Evolutionary conservation across 2,329 filamentous ascomycete genomes (phyloP).

Genomic region (Fusarium chaquense): DNA sequence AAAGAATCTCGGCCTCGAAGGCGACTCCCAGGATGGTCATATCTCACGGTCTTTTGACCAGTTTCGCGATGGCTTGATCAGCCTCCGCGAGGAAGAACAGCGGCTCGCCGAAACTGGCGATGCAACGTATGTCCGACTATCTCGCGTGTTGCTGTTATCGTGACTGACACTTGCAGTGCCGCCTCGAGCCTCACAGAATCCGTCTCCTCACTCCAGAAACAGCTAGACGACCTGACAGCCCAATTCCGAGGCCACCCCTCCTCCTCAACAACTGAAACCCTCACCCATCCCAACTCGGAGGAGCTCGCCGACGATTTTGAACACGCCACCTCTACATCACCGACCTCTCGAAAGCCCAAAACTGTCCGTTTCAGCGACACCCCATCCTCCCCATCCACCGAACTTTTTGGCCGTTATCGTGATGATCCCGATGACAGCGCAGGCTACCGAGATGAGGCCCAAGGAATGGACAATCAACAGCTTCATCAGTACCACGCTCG

Average conservation of each 20-base stretch:
- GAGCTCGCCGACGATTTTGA: constrained; percentile 72
- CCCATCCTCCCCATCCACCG: constrained; percentile 56
- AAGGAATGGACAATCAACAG: constrained; percentile 79
- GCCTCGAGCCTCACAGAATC: constrained; percentile 69
- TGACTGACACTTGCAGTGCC: constrained; percentile 52
- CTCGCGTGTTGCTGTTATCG: not conserved
- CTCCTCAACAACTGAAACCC: constrained; percentile 61
- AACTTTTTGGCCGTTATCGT: constrained; percentile 71
- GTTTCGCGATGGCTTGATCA: constrained; percentile 81
- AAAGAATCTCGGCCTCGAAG: constrained; percentile 81
- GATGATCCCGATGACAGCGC: constrained; percentile 72
- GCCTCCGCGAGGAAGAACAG: constrained; percentile 72
- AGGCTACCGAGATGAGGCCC: constrained; percentile 71
- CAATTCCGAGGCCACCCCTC: constrained; percentile 80
- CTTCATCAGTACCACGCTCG: constrained; percentile 86
- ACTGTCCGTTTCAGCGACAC: constrained; percentile 89
- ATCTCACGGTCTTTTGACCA: constrained; percentile 90
- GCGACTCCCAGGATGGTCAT: constrained; percentile 86
- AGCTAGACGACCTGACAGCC: constrained; percentile 79
- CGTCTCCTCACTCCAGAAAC: constrained; percentile 75
- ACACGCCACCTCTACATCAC: constrained; percentile 64
- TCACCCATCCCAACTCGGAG: constrained; percentile 73
- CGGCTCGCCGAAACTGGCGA: constrained; percentile 74
- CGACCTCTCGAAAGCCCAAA: constrained; percentile 63
- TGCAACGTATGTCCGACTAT: constrained; percentile 63